Evolutionary conservation across 1,284 basidiomycete species (phyloP).

Genomic region (Leucoagaricus sp.): DNA sequence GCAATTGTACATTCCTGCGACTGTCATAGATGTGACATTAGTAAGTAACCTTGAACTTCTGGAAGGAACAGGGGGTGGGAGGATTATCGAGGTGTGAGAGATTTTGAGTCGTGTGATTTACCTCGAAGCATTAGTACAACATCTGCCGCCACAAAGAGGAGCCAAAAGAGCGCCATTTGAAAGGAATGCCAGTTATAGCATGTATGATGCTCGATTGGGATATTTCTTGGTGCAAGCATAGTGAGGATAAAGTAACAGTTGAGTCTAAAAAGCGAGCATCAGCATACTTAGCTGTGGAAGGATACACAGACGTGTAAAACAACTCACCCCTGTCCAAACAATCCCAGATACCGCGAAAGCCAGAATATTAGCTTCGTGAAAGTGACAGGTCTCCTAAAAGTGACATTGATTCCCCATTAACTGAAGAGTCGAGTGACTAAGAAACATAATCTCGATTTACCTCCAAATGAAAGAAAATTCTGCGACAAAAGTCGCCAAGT

Average conservation of each 20-base stretch:
- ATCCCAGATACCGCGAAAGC: constrained; percentile 7
- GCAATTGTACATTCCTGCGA: constrained; percentile 1
- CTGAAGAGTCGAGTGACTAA: not conserved
- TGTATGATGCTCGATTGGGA: not conserved
- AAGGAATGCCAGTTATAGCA: constrained; percentile 4
- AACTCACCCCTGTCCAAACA: constrained; percentile 8
- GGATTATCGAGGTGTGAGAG: too few species aligned
- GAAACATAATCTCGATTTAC: not conserved
- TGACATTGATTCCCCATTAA: not conserved
- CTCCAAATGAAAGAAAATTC: constrained; percentile 12
- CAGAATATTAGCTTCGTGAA: not conserved
- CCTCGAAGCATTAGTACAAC: constrained; percentile 6
- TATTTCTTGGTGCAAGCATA: not conserved
- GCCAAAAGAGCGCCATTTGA: constrained; percentile 3
- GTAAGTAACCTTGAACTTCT: not conserved
- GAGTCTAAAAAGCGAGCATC: not conserved
- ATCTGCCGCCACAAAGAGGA: constrained; percentile 3
- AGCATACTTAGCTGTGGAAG: not conserved
- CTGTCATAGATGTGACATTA: not conserved
- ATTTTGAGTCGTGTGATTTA: too few species aligned
- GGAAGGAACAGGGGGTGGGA: too few species aligned
- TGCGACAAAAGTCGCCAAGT: constrained; percentile 3
- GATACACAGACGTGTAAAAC: not conserved
- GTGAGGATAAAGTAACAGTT: constrained; percentile 3
- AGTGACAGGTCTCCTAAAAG: constrained; percentile 8